Evolutionary conservation across 345 rosid species (phyloP).

Genomic region (Rubroshorea leprosula): DNA sequence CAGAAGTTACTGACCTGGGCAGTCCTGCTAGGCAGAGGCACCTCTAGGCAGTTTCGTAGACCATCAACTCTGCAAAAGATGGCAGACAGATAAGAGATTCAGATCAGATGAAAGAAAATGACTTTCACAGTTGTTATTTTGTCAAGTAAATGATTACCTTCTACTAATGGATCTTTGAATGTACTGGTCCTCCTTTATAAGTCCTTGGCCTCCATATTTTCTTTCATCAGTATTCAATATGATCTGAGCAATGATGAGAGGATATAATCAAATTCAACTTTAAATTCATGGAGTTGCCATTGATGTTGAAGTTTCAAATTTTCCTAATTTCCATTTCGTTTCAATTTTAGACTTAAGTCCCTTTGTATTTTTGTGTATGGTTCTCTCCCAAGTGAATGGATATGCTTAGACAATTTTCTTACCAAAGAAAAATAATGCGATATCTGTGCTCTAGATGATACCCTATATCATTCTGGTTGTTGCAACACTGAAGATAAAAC

Average conservation of each 20-base stretch:
- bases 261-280: neutral
- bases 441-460: too few relatives aligned
- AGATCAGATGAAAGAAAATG: neutral
- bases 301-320: too few relatives aligned
- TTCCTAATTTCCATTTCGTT: too few relatives aligned
- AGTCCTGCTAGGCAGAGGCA: constrained; percentile 77
- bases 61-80: constrained; percentile 67
- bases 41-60: constrained; percentile 63
- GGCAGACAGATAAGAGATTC: constrained; percentile 4
- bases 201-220: constrained; percentile 76
- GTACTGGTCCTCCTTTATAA: constrained; percentile 46
- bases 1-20: constrained; percentile 64
- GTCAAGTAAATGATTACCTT: constrained; percentile 34
- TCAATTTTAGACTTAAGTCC: too few relatives aligned
- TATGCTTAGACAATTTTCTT: too few relatives aligned
- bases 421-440: too few relatives aligned
- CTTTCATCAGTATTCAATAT: constrained; percentile 74
- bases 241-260: constrained; percentile 33
- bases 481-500: neutral
- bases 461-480: too few relatives aligned
- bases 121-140: neutral
- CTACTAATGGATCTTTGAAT: constrained; percentile 60
- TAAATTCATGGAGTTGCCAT: neutral
- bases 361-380: too few relatives aligned
- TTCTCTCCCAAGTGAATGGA: too few relatives aligned